These are phyloP conservation scores for Aegilops speltoides DNA, from an alignment of 176 grass and related monocot species.

Conservation along the genomic window DNA sequence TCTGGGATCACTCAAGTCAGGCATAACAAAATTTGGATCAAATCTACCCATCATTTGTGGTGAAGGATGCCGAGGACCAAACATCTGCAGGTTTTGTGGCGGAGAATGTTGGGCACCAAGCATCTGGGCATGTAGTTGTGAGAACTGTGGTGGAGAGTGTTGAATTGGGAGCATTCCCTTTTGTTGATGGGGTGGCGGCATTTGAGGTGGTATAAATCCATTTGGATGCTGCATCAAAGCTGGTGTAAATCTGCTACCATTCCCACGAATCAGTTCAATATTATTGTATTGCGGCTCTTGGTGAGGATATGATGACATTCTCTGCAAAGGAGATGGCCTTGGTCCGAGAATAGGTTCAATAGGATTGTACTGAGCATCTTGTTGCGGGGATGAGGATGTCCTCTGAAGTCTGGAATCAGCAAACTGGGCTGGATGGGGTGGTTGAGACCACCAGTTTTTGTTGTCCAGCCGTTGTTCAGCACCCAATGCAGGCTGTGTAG, in stretches of 20 bases:
- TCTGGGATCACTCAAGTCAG: constrained; percentile 57
- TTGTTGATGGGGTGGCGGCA: constrained; percentile 25
- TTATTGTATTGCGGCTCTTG: constrained; percentile 49
- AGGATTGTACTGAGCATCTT: constrained; percentile 42
- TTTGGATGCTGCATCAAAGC: constrained; percentile 38
- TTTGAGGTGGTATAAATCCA: constrained; percentile 34
- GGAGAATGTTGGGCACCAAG: constrained; percentile 29
- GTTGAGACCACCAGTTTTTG: constrained; percentile 60
- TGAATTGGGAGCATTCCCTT: constrained; percentile 46
- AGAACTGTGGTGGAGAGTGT: constrained; percentile 38
- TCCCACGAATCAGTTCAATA: constrained; percentile 50
- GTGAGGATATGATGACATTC: constrained; percentile 66
- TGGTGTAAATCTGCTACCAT: constrained; percentile 24
- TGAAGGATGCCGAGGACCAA: constrained; percentile 43
- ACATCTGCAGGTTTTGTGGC: constrained; percentile 27
- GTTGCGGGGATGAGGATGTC: constrained; percentile 62
- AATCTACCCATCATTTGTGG: constrained; percentile 58
- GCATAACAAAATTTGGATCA: constrained; percentile 43
- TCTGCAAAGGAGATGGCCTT: constrained; percentile 47
- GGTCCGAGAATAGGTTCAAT: constrained; percentile 42
- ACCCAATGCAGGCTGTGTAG: constrained; percentile 44
- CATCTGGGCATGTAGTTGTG: constrained; percentile 40
- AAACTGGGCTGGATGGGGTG: constrained; percentile 31
- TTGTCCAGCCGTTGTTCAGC: constrained; percentile 39
- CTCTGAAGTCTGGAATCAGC: constrained; percentile 46